Evolutionary conservation across 2,329 filamentous ascomycete species (phyloP).

Genomic region (Aaosphaeria arxii): DNA sequence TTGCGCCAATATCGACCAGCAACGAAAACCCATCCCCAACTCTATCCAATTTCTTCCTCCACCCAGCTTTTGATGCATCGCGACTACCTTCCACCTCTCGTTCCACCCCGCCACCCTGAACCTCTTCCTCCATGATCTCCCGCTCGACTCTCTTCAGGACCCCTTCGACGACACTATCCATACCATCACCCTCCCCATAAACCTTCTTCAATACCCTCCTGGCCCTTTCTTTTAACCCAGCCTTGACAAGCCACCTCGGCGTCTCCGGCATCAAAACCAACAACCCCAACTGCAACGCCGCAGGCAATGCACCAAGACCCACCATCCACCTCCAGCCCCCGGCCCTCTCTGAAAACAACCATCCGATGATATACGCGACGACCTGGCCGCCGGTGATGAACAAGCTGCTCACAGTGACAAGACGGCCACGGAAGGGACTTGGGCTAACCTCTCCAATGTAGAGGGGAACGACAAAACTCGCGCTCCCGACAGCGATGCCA

Average conservation of each 20-base stretch:
- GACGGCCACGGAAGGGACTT: slow-evolving; percentile 67
- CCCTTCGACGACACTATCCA: slow-evolving; percentile 51
- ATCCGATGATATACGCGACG: slow-evolving; percentile 81
- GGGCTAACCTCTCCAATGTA: slow-evolving; percentile 88
- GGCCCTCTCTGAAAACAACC: slow-evolving; percentile 59
- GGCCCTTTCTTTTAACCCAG: slow-evolving; percentile 61
- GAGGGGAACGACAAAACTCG: slow-evolving; percentile 78
- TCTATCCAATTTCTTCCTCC: slow-evolving; percentile 40
- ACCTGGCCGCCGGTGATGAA: slow-evolving; percentile 89
- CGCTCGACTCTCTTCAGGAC: slow-evolving; percentile 68
- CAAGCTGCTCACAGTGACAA: slow-evolving; percentile 78
- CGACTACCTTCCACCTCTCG: neutral
- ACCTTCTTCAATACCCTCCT: slow-evolving; percentile 62
- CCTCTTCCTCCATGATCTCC: slow-evolving; percentile 70
- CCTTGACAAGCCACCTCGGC: slow-evolving; percentile 79
- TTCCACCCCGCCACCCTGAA: slow-evolving; percentile 33
- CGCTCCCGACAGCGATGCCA: slow-evolving; percentile 70
- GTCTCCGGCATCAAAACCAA: slow-evolving; percentile 80
- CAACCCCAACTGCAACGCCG: slow-evolving; percentile 65
- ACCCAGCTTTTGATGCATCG: slow-evolving; percentile 22
- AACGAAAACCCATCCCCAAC: slow-evolving; percentile 56
- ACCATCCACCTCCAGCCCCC: slow-evolving; percentile 88
- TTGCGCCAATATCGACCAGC: slow-evolving; percentile 43
- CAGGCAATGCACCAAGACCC: slow-evolving; percentile 76
- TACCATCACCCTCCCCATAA: slow-evolving; percentile 51